These are phyloP conservation scores for Gryganskiella cystojenkinii DNA, from an alignment of 192 early-diverging fungal species.

Conservation along the genomic window DNA sequence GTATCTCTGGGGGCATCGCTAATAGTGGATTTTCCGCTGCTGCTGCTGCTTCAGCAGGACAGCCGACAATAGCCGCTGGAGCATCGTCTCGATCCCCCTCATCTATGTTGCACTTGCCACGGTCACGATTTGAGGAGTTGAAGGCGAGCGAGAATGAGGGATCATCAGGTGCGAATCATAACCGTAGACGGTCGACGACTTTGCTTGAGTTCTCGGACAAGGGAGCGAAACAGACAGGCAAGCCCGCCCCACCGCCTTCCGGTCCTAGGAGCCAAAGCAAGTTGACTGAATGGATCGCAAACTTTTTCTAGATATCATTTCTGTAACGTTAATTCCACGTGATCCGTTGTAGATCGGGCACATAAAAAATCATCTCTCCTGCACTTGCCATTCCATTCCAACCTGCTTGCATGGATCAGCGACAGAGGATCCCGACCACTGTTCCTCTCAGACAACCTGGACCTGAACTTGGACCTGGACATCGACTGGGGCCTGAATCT, in stretches of 20 bases:
- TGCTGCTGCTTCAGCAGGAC: background rate
- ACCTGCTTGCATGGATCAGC: no score
- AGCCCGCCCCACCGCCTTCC: conserved; percentile 22
- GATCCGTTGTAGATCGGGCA: no score
- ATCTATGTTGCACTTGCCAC: no score
- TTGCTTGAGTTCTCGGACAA: conserved; percentile 40
- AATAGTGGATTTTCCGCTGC: background rate
- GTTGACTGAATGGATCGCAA: conserved; percentile 43
- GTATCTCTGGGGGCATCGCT: background rate
- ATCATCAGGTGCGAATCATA: conserved; percentile 2
- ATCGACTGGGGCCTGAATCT: no score
- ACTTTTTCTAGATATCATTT: conserved; percentile 49
- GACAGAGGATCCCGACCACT: no score
- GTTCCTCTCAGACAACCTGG: no score
- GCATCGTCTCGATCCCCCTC: no score
- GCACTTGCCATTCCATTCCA: no score
- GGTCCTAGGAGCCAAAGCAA: conserved; percentile 31
- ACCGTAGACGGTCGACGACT: conserved; percentile 30
- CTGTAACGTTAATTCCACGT: no score
- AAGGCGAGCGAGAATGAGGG: conserved; percentile 3
- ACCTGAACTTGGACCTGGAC: no score
- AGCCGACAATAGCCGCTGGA: no score
- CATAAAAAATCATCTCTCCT: no score
- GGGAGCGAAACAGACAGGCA: conserved; percentile 28
- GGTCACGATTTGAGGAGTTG: conserved; percentile 22